Conservation (phyloP, 176 grass and related monocot species). For the Oryza meridionalis region DNA sequence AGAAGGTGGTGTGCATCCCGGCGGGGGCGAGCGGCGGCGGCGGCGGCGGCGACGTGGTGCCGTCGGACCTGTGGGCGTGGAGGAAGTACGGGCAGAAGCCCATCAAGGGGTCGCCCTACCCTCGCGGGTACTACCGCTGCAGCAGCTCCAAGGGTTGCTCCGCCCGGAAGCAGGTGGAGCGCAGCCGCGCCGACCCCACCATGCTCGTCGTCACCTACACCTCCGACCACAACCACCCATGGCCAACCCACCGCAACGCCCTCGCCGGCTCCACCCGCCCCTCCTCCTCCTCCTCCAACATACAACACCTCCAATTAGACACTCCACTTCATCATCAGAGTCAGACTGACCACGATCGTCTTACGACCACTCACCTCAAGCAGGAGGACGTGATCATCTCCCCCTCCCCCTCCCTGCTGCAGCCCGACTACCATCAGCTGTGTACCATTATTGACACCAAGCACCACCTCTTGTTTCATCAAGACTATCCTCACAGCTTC, state of each 20-base stretch:
- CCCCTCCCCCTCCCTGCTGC: background rate
- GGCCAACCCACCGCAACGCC: conserved; percentile 90
- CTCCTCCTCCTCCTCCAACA: background rate
- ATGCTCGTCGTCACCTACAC: conserved; percentile 99
- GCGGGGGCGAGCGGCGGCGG: conserved; percentile 40
- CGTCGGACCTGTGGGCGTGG: conserved; percentile 97
- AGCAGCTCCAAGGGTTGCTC: conserved; percentile 98
- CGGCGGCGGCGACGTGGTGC: conserved; percentile 69
- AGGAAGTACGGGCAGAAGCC: conserved; percentile 98
- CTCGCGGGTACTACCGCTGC: conserved; percentile 95
- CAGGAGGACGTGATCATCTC: conserved; percentile 20
- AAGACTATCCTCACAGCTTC: conserved; percentile 55
- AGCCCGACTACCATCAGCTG: conserved; percentile 15
- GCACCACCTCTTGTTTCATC: conserved; percentile 24
- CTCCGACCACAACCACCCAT: conserved; percentile 98
- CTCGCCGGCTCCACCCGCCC: conserved; percentile 82
- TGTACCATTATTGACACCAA: conserved; percentile 5
- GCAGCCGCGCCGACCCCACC: conserved; percentile 92
- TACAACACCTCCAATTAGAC: no score
- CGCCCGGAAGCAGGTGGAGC: conserved; percentile 97
- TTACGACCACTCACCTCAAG: conserved; percentile 29
- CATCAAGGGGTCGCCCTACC: conserved; percentile 95
- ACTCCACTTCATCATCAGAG: background rate
- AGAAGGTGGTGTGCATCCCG: conserved; percentile 96
- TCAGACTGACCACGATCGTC: background rate